Evolutionary conservation across 2,329 filamentous ascomycete genomes (phyloP).

Genomic region (Arthroderma sp.): DNA sequence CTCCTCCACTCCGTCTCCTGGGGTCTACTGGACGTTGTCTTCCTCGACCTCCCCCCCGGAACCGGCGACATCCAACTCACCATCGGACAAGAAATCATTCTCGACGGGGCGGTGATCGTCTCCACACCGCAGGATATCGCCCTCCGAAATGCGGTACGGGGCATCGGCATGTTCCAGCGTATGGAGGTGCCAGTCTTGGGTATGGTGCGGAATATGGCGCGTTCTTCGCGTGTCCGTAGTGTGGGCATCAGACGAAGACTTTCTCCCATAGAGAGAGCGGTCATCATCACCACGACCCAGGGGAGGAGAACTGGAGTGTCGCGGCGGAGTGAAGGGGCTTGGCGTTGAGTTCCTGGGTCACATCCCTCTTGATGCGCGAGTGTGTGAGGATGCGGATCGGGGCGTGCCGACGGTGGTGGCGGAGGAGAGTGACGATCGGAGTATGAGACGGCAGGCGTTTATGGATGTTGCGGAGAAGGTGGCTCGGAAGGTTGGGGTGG

Average conservation of each 20-base stretch:
- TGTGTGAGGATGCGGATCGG: conserved; percentile 74
- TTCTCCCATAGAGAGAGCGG: conserved; percentile 41
- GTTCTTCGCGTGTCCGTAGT: conserved; percentile 67
- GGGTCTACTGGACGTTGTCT: conserved; percentile 75
- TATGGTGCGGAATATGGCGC: conserved; percentile 85
- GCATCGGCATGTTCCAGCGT: conserved; percentile 84
- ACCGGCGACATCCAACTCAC: conserved; percentile 93
- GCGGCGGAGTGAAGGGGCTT: conserved; percentile 56
- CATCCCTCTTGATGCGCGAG: conserved; percentile 72
- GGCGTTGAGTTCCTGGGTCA: conserved; percentile 73
- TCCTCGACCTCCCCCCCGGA: conserved; percentile 83
- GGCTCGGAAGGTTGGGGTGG: conserved; percentile 30
- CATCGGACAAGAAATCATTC: conserved; percentile 81
- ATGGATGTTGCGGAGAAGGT: conserved; percentile 51
- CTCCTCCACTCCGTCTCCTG: conserved; percentile 91
- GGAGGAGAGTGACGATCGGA: conserved; percentile 51
- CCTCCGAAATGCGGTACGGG: conserved; percentile 80
- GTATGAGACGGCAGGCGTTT: conserved; percentile 60
- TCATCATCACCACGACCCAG: conserved; percentile 18
- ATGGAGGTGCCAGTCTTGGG: conserved; percentile 67
- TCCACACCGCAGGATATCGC: conserved; percentile 90
- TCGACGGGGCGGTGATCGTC: conserved; percentile 74
- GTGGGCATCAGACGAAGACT: conserved; percentile 58
- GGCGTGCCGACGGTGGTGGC: conserved; percentile 84
- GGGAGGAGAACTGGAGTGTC: conserved; percentile 49